Evolutionary conservation across 371 early-diverging fungal genomes (phyloP).

Genomic region (Apophysomyces sp.): DNA sequence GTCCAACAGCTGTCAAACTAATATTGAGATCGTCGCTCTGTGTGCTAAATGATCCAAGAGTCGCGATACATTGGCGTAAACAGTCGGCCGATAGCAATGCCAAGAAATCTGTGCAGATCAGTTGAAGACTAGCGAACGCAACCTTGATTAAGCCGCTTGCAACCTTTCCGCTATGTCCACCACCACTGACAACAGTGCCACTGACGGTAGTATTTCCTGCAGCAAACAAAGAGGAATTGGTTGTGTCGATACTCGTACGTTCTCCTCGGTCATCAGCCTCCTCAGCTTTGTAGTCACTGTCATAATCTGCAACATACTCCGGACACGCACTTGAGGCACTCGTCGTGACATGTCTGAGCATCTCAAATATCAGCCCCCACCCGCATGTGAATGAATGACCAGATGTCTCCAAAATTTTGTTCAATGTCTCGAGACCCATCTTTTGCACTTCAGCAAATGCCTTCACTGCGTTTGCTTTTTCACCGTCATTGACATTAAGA

Average conservation of each 20-base stretch:
- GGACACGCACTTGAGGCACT: conserved; percentile 20
- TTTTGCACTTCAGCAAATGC: conserved; percentile 74
- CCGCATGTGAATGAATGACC: conserved; percentile 87
- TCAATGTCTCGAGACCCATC: conserved; percentile 84
- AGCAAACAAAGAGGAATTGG: conserved; percentile 21
- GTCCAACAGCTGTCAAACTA: conserved; percentile 87
- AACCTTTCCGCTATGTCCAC: conserved; percentile 9
- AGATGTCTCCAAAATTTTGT: conserved; percentile 86
- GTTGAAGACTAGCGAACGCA: conserved; percentile 91
- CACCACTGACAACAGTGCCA: neutral
- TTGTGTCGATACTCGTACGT: conserved; percentile 33
- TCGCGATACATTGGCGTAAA: conserved; percentile 80
- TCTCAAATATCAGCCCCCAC: conserved; percentile 91
- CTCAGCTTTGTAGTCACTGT: conserved; percentile 13
- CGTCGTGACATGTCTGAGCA: conserved; percentile 65
- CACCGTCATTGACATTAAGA: conserved; percentile 7
- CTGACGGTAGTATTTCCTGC: neutral
- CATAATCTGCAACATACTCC: neutral
- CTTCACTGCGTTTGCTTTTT: conserved; percentile 5
- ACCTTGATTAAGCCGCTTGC: conserved; percentile 71
- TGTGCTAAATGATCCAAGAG: conserved; percentile 80
- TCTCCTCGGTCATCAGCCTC: conserved; percentile 17
- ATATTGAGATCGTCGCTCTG: conserved; percentile 94
- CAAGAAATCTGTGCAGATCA: conserved; percentile 96
- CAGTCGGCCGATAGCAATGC: conserved; percentile 74